Conservation (phyloP, 768 basidiomycete species). For the Tylopilus felleus region DNA sequence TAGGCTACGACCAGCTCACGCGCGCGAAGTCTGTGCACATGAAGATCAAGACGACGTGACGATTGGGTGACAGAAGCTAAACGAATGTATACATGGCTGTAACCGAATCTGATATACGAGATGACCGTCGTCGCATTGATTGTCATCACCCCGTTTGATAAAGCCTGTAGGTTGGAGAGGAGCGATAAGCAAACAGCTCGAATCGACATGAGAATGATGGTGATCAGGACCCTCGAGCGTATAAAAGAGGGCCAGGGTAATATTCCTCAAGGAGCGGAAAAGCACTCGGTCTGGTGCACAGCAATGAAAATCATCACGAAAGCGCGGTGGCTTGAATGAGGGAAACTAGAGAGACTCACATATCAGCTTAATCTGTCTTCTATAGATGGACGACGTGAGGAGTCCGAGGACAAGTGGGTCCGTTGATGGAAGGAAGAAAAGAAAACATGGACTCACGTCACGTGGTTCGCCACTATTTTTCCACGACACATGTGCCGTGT, state of each 20-base stretch:
- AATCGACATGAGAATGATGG: background rate
- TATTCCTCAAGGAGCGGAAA: slow-evolving; percentile 30
- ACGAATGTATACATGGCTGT: background rate
- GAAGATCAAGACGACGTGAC: slow-evolving; percentile 59
- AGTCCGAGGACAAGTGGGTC: background rate
- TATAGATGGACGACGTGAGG: background rate
- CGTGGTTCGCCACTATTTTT: background rate
- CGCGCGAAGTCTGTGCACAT: slow-evolving; percentile 78
- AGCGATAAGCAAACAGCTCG: slow-evolving; percentile 1
- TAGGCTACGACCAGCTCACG: slow-evolving; percentile 85
- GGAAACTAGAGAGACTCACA: slow-evolving; percentile 1
- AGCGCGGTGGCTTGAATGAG: background rate
- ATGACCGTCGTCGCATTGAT: background rate
- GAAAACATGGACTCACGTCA: background rate
- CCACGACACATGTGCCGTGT: no score
- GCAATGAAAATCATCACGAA: slow-evolving; percentile 32
- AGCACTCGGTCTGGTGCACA: slow-evolving; percentile 38
- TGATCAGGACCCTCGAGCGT: slow-evolving; percentile 35
- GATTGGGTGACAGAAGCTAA: no score
- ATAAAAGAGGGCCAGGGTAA: slow-evolving; percentile 30
- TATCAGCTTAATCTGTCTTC: no score
- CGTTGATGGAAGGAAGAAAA: background rate
- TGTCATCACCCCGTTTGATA: background rate
- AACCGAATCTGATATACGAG: background rate
- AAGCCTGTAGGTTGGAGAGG: background rate